Base-by-base conservation (phyloP, 148 eudicot species). In the Rhododendron williamsianum region DNA sequence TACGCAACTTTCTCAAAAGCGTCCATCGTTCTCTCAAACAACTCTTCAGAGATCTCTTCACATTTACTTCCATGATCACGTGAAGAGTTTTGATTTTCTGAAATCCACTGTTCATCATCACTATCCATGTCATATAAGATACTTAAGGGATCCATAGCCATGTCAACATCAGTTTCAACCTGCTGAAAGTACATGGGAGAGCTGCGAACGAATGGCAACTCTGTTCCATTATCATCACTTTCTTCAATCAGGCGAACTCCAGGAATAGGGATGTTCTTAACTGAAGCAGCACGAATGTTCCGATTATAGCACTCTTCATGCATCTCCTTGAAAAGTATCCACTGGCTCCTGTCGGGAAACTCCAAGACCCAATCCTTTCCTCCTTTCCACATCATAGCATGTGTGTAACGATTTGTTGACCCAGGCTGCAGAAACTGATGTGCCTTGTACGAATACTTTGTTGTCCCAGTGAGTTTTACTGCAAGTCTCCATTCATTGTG, bases 311-410 rank as follows among this genome's bases (percentile, higher is more conserved):
- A 95, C 88, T 97, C 98, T 90, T 95, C 98, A 79, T 95, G 90
- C 95, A 97, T 93, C 93, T 97, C 98, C 88, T 95, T 97, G 88
- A 97, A 97, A 81, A 88, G 87, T 85, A 86, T 82, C 99, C 99
- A 97, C 78, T 95, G 99, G 86, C 91, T 87, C 87, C 98, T 89
- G 80, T 97, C 98, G 46, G 94, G 92, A 85, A 97, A 97, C 88
- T 95, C 99, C 89, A 97, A 83, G 76, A 87, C 91, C 98, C 98
- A 95, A 81, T 97, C 98, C 84, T 97, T 94, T 48, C 93, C 98
- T 73, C 98, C 99, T 89, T 93, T 95, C 98, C 99, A 97, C 98
- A 95, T 93, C 99, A 97, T 95, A 49, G 94, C 99, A 93, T 95
- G 98, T 65, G 99, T 94, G 87, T 89, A 95, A 76, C 98, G 98